Base-by-base conservation (phyloP, 768 basidiomycete genomes). In the Mycena galopus region DNA sequence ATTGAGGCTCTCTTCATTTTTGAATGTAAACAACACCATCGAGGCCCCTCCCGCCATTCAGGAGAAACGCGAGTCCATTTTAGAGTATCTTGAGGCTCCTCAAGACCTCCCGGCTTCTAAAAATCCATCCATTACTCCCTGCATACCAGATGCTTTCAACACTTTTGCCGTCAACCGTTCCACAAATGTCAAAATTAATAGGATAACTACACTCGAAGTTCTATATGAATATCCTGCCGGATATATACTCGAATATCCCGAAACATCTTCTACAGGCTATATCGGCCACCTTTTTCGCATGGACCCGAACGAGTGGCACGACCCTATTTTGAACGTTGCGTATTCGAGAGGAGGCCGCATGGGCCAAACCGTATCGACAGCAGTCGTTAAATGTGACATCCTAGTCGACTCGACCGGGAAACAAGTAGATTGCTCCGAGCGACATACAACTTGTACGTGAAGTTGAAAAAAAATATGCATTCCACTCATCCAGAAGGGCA, bases 31-130 rank as follows among this genome's bases (percentile, higher is more conserved):
- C n/a, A 23, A 27, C 3, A 7, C n/a, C 9, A 51, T 51, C 50
- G 16, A 25, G 21, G 50, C n/a, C 7, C n/a, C 50, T 4, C 50
- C n/a, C 8, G 23, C 8, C 23, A 51, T 51, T 27, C 50, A 51
- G 50, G 23, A 51, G 25, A 51, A 51, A 25, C 50, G 23, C 9
- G 11, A 23, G 6, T 51, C 50, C 10, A 23, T 27, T 51, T 11
- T 57, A 2, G 56, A 21, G 56, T 57, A 57, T 57, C 56, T 57
- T 57, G 56, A 57, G 30, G n/a, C 56, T 57, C 56, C 29, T 14
- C 30, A 33, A 57, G 56, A 14, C 30, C 19, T n/a, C 12, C 25
- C 32, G 27, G 8, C 56, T 32, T 21, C 56, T 21, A 6, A 17
- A 14, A 17, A 29, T 57, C 55, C 16, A 30, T 3, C 32, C 27